phyloP scores from a whole-genome alignment of 2,329 filamentous ascomycete genomes.

The Onygenales sp. region DNA sequence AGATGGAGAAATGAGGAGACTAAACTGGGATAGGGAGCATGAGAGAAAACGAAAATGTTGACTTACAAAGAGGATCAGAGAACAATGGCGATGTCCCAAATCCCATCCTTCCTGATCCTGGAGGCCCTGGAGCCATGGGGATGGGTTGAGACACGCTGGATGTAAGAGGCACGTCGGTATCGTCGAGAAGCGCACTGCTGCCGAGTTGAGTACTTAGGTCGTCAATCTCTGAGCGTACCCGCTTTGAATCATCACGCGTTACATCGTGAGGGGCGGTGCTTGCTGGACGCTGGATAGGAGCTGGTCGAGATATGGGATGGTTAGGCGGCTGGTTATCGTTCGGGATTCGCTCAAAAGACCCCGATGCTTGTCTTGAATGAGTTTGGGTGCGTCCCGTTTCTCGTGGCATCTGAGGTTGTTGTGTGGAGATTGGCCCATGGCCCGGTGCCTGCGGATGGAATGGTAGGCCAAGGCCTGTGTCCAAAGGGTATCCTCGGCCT shows the following conservation, averaged over 20 bases:
- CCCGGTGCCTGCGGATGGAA: constrained; percentile 37
- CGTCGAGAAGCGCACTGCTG: constrained; percentile 75
- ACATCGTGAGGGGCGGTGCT: constrained; percentile 53
- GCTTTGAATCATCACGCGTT: constrained; percentile 30
- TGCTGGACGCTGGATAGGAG: constrained; percentile 78
- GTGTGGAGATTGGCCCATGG: constrained; percentile 21
- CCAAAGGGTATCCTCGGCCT: constrained; percentile 45
- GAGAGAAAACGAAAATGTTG: neutral
- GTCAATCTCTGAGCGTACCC: constrained; percentile 52
- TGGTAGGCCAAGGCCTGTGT: constrained; percentile 32
- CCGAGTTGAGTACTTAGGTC: constrained; percentile 71
- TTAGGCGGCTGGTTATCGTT: constrained; percentile 53
- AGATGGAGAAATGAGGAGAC: neutral
- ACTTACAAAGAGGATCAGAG: constrained; percentile 34
- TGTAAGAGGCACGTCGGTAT: constrained; percentile 60
- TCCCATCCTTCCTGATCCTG: constrained; percentile 31
- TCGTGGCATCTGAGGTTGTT: constrained; percentile 16
- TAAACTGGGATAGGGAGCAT: neutral
- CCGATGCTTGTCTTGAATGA: constrained; percentile 69
- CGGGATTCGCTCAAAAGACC: constrained; percentile 46
- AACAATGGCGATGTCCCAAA: constrained; percentile 34
- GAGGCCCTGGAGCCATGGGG: constrained; percentile 40
- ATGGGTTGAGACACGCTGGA: constrained; percentile 33
- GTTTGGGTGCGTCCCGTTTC: constrained; percentile 39
- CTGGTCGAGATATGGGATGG: constrained; percentile 70